phyloP scores from a whole-genome alignment of 2,329 filamentous ascomycete genomes.

The Sporothrix brunneoviolacea region DNA sequence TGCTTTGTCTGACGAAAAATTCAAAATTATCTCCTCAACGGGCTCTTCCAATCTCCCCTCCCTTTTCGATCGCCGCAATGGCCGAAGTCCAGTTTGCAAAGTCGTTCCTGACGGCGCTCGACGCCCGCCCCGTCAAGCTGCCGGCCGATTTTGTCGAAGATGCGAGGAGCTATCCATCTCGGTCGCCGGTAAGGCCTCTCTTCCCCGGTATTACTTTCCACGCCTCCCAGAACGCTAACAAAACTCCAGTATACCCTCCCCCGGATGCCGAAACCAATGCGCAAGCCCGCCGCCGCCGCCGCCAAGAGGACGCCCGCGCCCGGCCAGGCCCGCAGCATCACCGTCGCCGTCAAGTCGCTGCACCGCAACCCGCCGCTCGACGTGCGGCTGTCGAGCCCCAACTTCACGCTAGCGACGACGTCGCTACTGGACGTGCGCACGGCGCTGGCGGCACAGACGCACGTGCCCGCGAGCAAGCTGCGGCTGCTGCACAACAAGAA shows the following conservation, averaged over 20 bases:
- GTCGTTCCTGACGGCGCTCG: conserved; percentile 72
- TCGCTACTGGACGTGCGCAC: conserved; percentile 75
- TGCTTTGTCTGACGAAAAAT: too few species aligned
- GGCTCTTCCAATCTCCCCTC: not conserved
- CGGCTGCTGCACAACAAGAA: conserved; percentile 85
- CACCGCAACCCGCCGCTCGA: conserved; percentile 61
- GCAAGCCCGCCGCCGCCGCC: conserved; percentile 34
- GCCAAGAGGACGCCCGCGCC: conserved; percentile 39
- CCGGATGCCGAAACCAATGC: conserved; percentile 54
- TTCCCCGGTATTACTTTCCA: not conserved
- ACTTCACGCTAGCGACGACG: conserved; percentile 54
- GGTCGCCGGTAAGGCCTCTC: conserved; percentile 59
- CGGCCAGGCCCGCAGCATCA: conserved; percentile 46
- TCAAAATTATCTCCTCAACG: too few species aligned
- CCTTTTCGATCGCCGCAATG: conserved; percentile 43
- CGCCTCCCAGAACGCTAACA: not conserved
- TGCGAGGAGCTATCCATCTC: conserved; percentile 67
- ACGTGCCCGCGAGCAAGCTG: conserved; percentile 68
- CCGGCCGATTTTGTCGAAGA: conserved; percentile 88
- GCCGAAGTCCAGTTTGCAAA: conserved; percentile 81
- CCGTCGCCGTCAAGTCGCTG: conserved; percentile 64
- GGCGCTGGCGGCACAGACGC: conserved; percentile 56
- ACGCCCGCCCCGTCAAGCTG: conserved; percentile 72
- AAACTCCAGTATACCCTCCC: conserved; percentile 62
- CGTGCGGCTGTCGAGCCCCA: conserved; percentile 45